Evolutionary conservation across 1,284 basidiomycete genomes (phyloP), one percentile per base, ranked within the genome.

Genomic region (Neonothopanus nambi): DNA sequence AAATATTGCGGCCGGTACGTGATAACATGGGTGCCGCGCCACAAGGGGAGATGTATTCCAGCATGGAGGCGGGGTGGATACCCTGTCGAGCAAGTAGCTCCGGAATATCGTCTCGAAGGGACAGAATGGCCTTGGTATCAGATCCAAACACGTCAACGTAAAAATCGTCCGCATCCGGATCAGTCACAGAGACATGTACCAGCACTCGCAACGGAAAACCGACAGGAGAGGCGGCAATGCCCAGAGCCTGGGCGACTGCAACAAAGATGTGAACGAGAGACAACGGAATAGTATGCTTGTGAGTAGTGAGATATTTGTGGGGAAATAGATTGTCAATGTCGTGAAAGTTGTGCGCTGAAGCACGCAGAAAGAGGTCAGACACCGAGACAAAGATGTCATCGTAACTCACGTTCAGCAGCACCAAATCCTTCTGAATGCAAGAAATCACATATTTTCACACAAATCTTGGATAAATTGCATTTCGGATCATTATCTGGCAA

Each of bases 221-320:
- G 18, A 84, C 67, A 0, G 84, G 79, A 11, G 71, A 74, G 0
- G 82, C 81, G 7, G 62, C 56, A 15, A 87, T 68, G 23, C 77
- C 80, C 0, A 87, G 66, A 18, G 80, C 72, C 13, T 73, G 71
- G 8, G 74, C 74, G 41, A 88, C 68, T 4, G 76, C 74, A 6
- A 82, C 75, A 57, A 85, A 87, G 24, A 84, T 63, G 64, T 80
- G 83, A 41, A 80, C 78, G 26, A 87, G 70, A 3, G 82, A 82
- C 52, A 88, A 77, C 0, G 85, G 84, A 44, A 86, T 76, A 0
- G 81, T 79, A 9, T 65, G 65, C 52, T 71, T 79, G 59, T 73
- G 67, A 7, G 69, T 72, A 3, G 69, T 72, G n/a, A 87, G 70
- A 59, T 85, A 82, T 51, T 68, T 63, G 59, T 85, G 84, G 3